These are phyloP conservation scores for Ophiostoma novo-ulmi DNA, from an alignment of 2,329 filamentous ascomycete species.

Conservation along the genomic window DNA sequence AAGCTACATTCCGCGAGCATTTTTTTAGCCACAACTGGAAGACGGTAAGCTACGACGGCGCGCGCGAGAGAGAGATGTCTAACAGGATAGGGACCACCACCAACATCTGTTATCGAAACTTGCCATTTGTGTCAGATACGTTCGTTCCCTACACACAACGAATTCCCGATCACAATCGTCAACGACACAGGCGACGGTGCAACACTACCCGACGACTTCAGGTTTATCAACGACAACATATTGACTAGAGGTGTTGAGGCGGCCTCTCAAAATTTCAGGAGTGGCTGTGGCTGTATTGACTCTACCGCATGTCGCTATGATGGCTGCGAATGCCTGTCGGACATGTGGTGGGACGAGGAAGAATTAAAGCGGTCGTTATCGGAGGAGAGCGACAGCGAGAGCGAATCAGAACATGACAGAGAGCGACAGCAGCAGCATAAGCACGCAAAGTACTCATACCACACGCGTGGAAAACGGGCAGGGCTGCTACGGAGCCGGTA, in stretches of 20 bases:
- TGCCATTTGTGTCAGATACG: slow-evolving; percentile 61
- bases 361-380: slow-evolving; percentile 34
- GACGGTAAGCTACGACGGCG: slow-evolving; percentile 16
- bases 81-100: slow-evolving; percentile 22
- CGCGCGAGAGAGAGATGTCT: not conserved
- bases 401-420: not conserved
- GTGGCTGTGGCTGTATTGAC: slow-evolving; percentile 62
- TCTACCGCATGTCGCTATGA: slow-evolving; percentile 62
- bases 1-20: slow-evolving; percentile 21
- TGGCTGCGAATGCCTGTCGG: slow-evolving; percentile 61
- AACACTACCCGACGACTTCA: slow-evolving; percentile 58
- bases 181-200: slow-evolving; percentile 54
- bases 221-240: slow-evolving; percentile 61
- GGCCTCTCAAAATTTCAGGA: slow-evolving; percentile 57
- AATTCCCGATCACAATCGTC: slow-evolving; percentile 55
- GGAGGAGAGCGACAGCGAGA: slow-evolving; percentile 29
- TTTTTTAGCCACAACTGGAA: slow-evolving; percentile 28
- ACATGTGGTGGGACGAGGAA: slow-evolving; percentile 53
- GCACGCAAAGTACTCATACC: slow-evolving; percentile 57
- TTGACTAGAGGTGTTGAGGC: slow-evolving; percentile 55
- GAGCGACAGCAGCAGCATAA: not conserved
- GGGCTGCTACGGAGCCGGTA: slow-evolving; percentile 50
- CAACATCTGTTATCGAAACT: slow-evolving; percentile 29
- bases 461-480: slow-evolving; percentile 47
- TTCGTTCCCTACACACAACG: slow-evolving; percentile 45